A percentile compares a stretch with the other conserved stretches of the same genome.
Evolutionary conservation across 2,329 filamentous ascomycete genomes (phyloP).

Genomic region (Aspergillus brunneoviolaceus): DNA sequence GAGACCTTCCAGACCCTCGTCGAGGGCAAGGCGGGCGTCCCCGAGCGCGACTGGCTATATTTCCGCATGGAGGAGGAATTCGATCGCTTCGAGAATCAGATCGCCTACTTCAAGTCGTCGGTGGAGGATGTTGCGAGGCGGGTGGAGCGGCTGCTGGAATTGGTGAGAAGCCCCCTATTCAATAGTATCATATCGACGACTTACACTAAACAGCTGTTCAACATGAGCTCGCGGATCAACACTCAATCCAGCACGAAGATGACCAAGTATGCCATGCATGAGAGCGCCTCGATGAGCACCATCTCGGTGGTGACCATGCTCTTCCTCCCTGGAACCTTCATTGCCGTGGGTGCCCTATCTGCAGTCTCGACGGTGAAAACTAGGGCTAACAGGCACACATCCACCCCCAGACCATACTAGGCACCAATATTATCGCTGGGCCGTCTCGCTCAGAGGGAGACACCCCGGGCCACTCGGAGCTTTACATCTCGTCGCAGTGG

Average conservation of each 20-base stretch:
- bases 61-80: constrained; percentile 9
- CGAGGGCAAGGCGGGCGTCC: neutral
- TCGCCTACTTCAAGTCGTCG: constrained; percentile 9
- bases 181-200: too few species aligned
- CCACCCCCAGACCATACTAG: constrained; percentile 3
- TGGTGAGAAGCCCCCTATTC: neutral
- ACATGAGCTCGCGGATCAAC: constrained; percentile 9
- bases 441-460: constrained; percentile 1
- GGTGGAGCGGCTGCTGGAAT: constrained; percentile 2
- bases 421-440: constrained; percentile 5
- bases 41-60: constrained; percentile 5
- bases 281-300: constrained; percentile 9
- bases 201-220: neutral
- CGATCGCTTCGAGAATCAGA: constrained; percentile 11
- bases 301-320: constrained; percentile 11
- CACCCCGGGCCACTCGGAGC: neutral
- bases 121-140: constrained; percentile 7
- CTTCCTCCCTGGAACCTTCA: constrained; percentile 8
- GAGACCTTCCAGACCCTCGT: constrained; percentile 7
- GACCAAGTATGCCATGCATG: constrained; percentile 11
- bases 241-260: constrained; percentile 8
- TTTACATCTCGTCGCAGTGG: constrained; percentile 8
- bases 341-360: constrained; percentile 2
- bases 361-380: neutral
- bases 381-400: neutral